Base-by-base conservation (phyloP, 2,329 filamentous ascomycete species). In the Emergomyces orientalis region DNA sequence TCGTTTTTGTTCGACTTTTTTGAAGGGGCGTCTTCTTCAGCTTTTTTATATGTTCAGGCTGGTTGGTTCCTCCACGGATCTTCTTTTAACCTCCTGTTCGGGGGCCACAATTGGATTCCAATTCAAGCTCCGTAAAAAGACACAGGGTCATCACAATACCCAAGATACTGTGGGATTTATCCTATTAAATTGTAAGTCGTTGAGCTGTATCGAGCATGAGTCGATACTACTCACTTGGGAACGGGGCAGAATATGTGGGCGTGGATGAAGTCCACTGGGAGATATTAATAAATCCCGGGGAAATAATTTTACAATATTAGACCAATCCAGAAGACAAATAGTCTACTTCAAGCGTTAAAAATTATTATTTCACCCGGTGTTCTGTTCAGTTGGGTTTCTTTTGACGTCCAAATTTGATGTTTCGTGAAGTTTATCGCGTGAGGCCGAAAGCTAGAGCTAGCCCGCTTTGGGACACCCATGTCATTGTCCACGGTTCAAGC, bases 391-490 rank as follows among this genome's bases (percentile, higher is more conserved):
- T 39, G 37, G 37, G 4, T 5, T 39, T 13, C n/a, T 9, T 45
- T 45, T 17, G n/a, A 7, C 41, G 17, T 13, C 17, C 41, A 43
- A 43, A 25, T 32, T 32, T 54, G 25, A 54, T 32, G 51, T 54
- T 34, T 39, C 55, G n/a, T 3, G 30, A 59, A 59, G 25, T 59
- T 43, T 43, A 59, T 32, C 37, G 25, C 39, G 55, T 7, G 14
- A 47, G 14, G 19, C 4, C 55, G 61, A 65, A 60, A 61, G 59
- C 14, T 25, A 62, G 57, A 30, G 65, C 67, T 58, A 66, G 62
- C 62, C 62, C 54, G 43, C 22, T 62, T 63, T 47, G 32, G 62
- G 62, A 22, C 34, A 39, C 13, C 34, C 14, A 52, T 60, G 34
- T 52, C 58, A 49, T n/a, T 54, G n/a, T n/a, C n/a, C n/a, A n/a